Base-by-base conservation (phyloP, 805 yeast species). In the Spathaspora arborariae region DNA sequence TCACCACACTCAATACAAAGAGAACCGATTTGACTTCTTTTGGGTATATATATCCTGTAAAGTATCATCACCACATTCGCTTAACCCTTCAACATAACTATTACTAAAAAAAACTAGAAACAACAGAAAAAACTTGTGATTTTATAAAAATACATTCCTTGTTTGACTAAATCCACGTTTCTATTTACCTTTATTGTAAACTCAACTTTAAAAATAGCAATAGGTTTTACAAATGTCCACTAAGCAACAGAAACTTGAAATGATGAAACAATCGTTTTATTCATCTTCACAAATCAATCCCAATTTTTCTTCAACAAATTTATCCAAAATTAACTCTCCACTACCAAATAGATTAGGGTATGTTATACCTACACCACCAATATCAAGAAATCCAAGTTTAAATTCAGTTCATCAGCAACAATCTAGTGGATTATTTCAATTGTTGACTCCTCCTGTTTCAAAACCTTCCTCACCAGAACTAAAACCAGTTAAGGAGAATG, bases 301-400 rank as follows among this genome's bases (percentile, higher is more conserved):
- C 9, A 70, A 70, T 50, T 50, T 49, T 37, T 70, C 75, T 8
- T 53, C 62, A 10, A 56, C 73, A 6, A 66, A 70, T 51, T 57
- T 70, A 38, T 52, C 58, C 39, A 63, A 57, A 39, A 51, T 44
- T 20, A 16, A 39, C 22, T 39, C 42, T 20, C 24, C 49, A 37
- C 5, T n/a, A 24, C 33, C 38, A 11, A 27, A 27, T 27, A 7
- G 33, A 4, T 10, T n/a, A 10, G 15, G 33, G 11, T 10, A 13
- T 27, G 6, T 7, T 22, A 9, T 6, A 6, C 26, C 26, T 9
- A 46, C 54, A 18, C 48, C 48, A 16, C 49, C 50, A 10, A 35
- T 51, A 39, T 42, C 45, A 6, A 18, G 38, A 6, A 22, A 22
- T 4, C 42, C 48, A 1, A 44, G 45, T 4, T 40, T 15, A 21